phyloP scores from a whole-genome alignment of 2,329 filamentous ascomycete species.

The Paraphoma chrysanthemicola region DNA sequence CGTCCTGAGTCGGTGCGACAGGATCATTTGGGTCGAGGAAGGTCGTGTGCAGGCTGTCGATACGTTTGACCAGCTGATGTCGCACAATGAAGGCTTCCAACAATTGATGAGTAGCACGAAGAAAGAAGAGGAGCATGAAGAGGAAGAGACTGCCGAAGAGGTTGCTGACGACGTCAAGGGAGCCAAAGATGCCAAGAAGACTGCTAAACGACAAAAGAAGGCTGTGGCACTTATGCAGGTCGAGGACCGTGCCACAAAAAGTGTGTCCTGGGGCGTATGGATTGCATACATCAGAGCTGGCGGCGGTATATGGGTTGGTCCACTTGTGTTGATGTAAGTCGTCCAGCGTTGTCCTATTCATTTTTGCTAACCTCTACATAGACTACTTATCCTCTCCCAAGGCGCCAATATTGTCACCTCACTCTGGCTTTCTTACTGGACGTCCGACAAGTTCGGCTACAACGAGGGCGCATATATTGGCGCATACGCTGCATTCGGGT shows the following conservation, averaged over 20 bases:
- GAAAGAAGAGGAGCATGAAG: slow-evolving; percentile 62
- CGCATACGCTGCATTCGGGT: slow-evolving; percentile 34
- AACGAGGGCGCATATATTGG: slow-evolving; percentile 75
- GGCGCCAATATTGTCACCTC: slow-evolving; percentile 86
- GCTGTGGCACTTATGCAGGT: slow-evolving; percentile 73
- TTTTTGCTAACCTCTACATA: neutral
- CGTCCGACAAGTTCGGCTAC: slow-evolving; percentile 75
- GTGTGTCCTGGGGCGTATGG: slow-evolving; percentile 83
- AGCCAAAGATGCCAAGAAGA: slow-evolving; percentile 55
- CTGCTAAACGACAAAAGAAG: slow-evolving; percentile 53
- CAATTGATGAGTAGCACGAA: slow-evolving; percentile 82
- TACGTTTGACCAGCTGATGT: slow-evolving; percentile 89
- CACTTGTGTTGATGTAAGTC: slow-evolving; percentile 62
- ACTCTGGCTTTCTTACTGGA: slow-evolving; percentile 95
- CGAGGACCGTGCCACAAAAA: slow-evolving; percentile 74
- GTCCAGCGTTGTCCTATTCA: neutral
- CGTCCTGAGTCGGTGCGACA: slow-evolving; percentile 87
- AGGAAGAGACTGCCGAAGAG: slow-evolving; percentile 66
- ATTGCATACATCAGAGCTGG: slow-evolving; percentile 77
- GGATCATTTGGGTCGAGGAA: slow-evolving; percentile 91
- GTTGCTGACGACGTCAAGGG: slow-evolving; percentile 31
- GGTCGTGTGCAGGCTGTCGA: slow-evolving; percentile 85
- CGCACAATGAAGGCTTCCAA: slow-evolving; percentile 77
- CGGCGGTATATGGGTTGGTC: slow-evolving; percentile 72
- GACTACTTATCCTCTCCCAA: slow-evolving; percentile 73